Evolutionary conservation across 2,329 filamentous ascomycete species (phyloP).

Genomic region (Fusarium hainanense): DNA sequence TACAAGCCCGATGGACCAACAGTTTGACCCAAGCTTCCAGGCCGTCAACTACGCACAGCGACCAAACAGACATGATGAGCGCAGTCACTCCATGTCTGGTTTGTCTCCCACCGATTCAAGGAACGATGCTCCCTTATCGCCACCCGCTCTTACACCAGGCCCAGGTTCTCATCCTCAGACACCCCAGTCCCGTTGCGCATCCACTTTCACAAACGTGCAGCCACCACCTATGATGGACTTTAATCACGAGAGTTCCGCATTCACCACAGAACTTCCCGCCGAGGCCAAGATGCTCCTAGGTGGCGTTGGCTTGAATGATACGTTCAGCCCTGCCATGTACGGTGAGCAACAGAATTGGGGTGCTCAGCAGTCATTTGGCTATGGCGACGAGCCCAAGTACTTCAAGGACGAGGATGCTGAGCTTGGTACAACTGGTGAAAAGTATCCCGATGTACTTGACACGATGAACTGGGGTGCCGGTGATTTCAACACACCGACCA

Average conservation of each 20-base stretch:
- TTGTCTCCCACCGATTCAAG: conserved; percentile 32
- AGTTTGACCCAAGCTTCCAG: conserved; percentile 41
- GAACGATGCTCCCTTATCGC: conserved; percentile 36
- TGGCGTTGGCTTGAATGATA: conserved; percentile 17
- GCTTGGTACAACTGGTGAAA: background rate
- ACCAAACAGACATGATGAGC: conserved; percentile 19
- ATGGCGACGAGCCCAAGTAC: conserved; percentile 20
- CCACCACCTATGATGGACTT: conserved; percentile 40
- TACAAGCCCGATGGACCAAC: conserved; percentile 32
- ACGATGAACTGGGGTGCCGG: conserved; percentile 14
- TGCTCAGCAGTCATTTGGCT: conserved; percentile 10
- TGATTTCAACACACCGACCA: conserved; percentile 17
- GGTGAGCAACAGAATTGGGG: conserved; percentile 20
- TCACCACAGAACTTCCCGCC: conserved; percentile 56
- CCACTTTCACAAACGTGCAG: conserved; percentile 24
- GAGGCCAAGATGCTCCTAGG: conserved; percentile 56
- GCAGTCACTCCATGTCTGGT: conserved; percentile 35
- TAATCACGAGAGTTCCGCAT: conserved; percentile 49
- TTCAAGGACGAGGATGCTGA: conserved; percentile 23
- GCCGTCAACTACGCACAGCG: conserved; percentile 39
- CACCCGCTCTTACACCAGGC: conserved; percentile 45
- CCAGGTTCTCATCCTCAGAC: conserved; percentile 42
- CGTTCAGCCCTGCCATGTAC: conserved; percentile 20
- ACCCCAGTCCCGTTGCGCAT: conserved; percentile 35
- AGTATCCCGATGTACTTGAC: conserved; percentile 26